A percentile compares a stretch with the other conserved stretches of the same genome.
These are phyloP conservation scores for Dimargaris cristalligena DNA, from an alignment of 192 early-diverging fungal genomes.

Conservation along the genomic window DNA sequence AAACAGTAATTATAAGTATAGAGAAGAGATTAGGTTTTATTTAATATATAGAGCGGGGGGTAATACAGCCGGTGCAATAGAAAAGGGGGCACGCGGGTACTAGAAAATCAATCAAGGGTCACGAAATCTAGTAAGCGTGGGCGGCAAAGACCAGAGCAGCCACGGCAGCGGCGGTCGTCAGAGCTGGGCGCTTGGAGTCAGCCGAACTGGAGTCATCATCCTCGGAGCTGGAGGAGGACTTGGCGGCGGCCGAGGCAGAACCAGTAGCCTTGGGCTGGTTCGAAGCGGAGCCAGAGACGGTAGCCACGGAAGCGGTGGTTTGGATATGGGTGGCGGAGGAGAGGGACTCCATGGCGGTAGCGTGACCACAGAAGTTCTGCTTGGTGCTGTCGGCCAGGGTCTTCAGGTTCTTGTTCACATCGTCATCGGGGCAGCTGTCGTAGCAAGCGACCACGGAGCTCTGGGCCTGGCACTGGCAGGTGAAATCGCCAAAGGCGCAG, in stretches of 20 bases:
- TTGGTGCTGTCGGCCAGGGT: neutral
- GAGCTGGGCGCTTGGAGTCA: neutral
- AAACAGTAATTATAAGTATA: no score
- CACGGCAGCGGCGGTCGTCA: neutral
- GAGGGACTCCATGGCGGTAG: neutral
- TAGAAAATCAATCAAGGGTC: neutral
- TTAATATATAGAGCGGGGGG: no score
- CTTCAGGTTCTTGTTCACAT: neutral
- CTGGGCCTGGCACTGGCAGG: slow-evolving; percentile 1
- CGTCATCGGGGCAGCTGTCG: slow-evolving; percentile 8
- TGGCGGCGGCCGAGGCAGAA: neutral
- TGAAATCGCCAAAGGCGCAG: slow-evolving; percentile 10
- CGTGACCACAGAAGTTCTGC: slow-evolving; percentile 8
- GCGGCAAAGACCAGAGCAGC: neutral
- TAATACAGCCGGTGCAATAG: no score
- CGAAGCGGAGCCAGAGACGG: neutral
- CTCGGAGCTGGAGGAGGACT: neutral
- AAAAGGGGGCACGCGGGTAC: no score
- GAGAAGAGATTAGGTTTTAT: no score
- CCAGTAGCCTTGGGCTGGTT: neutral
- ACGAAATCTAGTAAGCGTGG: neutral
- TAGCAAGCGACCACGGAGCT: slow-evolving; percentile 3
- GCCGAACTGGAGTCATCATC: neutral
- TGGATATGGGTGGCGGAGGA: slow-evolving; percentile 1
- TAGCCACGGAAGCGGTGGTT: neutral